These are phyloP conservation scores for Achaetomium macrosporum DNA, from an alignment of 2,329 filamentous ascomycete species.

Conservation along the genomic window DNA sequence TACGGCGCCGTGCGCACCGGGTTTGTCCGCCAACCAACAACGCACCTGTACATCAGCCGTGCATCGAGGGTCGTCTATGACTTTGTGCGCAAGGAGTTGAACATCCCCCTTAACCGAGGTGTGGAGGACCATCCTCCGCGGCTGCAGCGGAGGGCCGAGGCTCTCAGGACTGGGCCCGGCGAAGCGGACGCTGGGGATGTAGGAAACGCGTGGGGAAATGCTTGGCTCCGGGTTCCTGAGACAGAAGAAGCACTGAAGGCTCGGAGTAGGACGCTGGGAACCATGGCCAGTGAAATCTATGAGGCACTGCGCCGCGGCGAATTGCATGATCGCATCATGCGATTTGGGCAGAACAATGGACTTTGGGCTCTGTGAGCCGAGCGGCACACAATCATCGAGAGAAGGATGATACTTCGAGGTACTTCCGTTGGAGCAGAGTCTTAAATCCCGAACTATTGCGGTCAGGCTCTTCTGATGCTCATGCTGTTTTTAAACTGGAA, in stretches of 20 bases:
- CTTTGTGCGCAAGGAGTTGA: conserved; percentile 24
- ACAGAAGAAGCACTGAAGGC: conserved; percentile 52
- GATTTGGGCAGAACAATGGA: conserved; percentile 56
- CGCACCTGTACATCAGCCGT: conserved; percentile 15
- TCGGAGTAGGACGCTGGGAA: conserved; percentile 50
- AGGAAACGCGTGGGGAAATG: conserved; percentile 23
- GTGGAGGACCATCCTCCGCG: conserved; percentile 26
- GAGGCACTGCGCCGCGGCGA: conserved; percentile 63
- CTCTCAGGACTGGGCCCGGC: not conserved
- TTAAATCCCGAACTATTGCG: no score
- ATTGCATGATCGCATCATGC: conserved; percentile 64
- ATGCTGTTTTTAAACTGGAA: no score
- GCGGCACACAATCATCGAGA: no score
- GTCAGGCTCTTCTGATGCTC: no score
- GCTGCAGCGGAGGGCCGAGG: conserved; percentile 4
- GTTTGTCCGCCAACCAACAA: conserved; percentile 10
- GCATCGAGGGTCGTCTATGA: conserved; percentile 24
- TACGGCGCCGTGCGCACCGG: not conserved
- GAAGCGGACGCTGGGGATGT: no score
- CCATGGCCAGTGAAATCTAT: conserved; percentile 60
- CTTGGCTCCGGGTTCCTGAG: conserved; percentile 25
- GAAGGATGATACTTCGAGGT: no score
- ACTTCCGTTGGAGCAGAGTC: no score
- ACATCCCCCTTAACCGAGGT: conserved; percentile 24
- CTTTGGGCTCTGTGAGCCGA: conserved; percentile 5